These are phyloP conservation scores for Noccaea bulbosa DNA, from an alignment of 345 rosid species.

Conservation along the genomic window DNA sequence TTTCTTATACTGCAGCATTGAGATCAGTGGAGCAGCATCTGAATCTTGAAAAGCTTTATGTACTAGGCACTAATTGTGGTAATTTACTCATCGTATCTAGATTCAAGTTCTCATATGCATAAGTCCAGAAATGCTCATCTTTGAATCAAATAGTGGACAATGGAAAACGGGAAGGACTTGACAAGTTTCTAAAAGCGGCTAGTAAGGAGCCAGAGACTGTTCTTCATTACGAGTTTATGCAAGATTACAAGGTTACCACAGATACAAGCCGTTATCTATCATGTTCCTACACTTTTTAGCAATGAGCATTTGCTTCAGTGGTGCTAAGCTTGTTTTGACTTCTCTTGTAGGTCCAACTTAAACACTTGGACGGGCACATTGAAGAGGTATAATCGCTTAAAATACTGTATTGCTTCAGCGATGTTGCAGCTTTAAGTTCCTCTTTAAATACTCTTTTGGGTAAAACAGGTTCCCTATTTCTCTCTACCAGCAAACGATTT, in stretches of 20 bases:
- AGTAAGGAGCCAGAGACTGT: conserved; percentile 93
- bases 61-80: conserved; percentile 97
- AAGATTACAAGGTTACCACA: conserved; percentile 86
- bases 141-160: conserved; percentile 72
- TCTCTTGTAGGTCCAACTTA: conserved; percentile 76
- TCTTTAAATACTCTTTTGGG: conserved; percentile 46
- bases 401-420: conserved; percentile 29
- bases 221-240: conserved; percentile 97
- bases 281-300: neutral
- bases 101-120: neutral
- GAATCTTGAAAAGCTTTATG: conserved; percentile 92
- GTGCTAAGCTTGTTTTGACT: conserved; percentile 29
- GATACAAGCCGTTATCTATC: conserved; percentile 10
- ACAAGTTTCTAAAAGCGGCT: conserved; percentile 90
- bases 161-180: conserved; percentile 94
- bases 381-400: conserved; percentile 70
- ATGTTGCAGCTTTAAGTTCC: conserved; percentile 47
- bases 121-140: conserved; percentile 2
- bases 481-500: conserved; percentile 92
- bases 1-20: conserved; percentile 92
- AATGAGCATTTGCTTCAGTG: conserved; percentile 5
- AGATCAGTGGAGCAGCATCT: conserved; percentile 89
- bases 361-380: conserved; percentile 94
- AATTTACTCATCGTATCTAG: conserved; percentile 34
- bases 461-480: conserved; percentile 98